Percentiles rank a stretch among this genome's conserved stretches.
Conservation (phyloP, 495 filamentous ascomycete genomes). For the Ramalina peruviana region DNA sequence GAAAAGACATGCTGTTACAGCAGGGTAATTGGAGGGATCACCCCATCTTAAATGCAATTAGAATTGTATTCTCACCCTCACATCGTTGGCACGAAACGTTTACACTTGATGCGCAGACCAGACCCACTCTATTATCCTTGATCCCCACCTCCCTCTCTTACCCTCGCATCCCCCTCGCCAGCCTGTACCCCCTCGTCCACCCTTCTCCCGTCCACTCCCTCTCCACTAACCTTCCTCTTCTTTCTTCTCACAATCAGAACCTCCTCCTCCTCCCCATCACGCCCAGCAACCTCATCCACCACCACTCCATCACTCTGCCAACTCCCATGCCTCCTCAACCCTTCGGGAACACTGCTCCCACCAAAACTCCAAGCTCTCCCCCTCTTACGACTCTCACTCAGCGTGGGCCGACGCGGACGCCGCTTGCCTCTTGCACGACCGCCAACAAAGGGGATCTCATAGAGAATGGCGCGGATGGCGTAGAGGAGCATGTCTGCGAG, state of each 20-base stretch:
- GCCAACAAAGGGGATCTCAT: constrained; percentile 47
- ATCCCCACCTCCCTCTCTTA: too few relatives aligned
- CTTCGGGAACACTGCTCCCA: background rate
- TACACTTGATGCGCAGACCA: too few relatives aligned
- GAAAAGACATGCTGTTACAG: too few relatives aligned
- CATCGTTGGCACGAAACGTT: too few relatives aligned
- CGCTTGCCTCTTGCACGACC: constrained; percentile 48
- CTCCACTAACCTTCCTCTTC: background rate
- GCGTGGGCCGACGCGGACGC: constrained; percentile 48
- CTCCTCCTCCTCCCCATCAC: background rate
- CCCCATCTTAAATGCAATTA: too few relatives aligned
- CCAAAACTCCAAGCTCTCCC: background rate
- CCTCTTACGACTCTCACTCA: constrained; percentile 30
- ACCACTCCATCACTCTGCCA: background rate
- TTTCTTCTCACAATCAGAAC: background rate
- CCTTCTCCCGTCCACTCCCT: background rate
- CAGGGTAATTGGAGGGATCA: too few relatives aligned
- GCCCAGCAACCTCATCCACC: background rate
- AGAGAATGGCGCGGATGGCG: constrained; percentile 40
- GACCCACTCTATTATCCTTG: too few relatives aligned
- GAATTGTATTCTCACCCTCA: too few relatives aligned
- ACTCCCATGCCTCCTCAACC: background rate
- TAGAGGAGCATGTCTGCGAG: constrained; percentile 57
- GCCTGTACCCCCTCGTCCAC: background rate
- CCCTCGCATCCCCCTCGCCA: background rate